Base-by-base conservation (phyloP, 768 basidiomycete species). In the Boletus rubropictus region DNA sequence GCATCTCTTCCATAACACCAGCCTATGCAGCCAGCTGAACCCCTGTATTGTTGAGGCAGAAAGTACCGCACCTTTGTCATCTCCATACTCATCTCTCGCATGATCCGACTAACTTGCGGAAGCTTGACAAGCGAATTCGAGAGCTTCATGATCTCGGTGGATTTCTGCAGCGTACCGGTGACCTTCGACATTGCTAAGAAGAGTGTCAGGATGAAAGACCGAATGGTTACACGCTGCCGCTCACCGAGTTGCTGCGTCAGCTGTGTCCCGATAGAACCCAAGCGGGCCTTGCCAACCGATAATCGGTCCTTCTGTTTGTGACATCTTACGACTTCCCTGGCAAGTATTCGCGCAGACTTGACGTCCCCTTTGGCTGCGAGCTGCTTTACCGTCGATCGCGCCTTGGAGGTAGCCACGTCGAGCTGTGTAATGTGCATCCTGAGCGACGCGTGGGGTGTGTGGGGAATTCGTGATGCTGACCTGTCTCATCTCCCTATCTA, bases 21-120 rank as follows among this genome's bases (percentile, higher is more conserved):
- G 93, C 92, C 94, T 97, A 35, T 11, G n/a, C 4, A 44, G 18
- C 17, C 21, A 12, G 48, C 27, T 61, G 25, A 62, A 35, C 5
- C 34, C 28, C 17, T 29, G 24, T 32, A 29, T 28, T 8, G 27
- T 37, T 10, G 33, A 41, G 15, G 29, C n/a, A 38, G n/a, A 39
- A 39, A 33, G 8, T 11, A 32, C 44, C 73, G 33, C 55, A 86
- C 95, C 80, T 98, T 98, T 52, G 89, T 98, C 96, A 98, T 97
- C 69, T 99, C 96, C 86, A 94, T 91, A 57, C 87, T 91, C 92
- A 99, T 94, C 61, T 96, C 88, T 29, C 92, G 80, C 96, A 99
- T 99, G 1, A 81, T 79, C 52, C 82, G 84, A 67, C 85, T 87
- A 39, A 98, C 81, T 65, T 98, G 92, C 15, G 96, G 96, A 14